A percentile compares a stretch with the other conserved stretches of the same genome.
Conservation (phyloP, 495 filamentous ascomycete genomes). For the Peziza echinospora region DNA sequence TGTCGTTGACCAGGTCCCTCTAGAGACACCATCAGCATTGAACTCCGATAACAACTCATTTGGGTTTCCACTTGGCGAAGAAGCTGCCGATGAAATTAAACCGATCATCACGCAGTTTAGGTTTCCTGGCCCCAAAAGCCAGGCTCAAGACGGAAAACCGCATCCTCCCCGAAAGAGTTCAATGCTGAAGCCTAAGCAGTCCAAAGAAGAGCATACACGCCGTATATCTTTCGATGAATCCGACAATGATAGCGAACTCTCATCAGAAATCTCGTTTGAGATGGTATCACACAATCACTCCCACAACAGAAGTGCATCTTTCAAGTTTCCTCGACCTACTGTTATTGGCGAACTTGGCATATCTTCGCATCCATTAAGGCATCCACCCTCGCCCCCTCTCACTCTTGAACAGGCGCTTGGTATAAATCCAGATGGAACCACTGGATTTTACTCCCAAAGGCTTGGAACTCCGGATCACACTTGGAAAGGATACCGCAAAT, state of each 20-base stretch:
- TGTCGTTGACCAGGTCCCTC: constrained; percentile 16
- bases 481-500: not conserved
- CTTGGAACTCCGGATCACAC: not conserved
- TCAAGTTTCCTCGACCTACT: constrained; percentile 16
- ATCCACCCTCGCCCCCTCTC: constrained; percentile 61
- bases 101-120: not conserved
- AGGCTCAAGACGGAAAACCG: not conserved
- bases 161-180: too few relatives aligned
- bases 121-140: not conserved
- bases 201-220: not conserved
- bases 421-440: constrained; percentile 22
- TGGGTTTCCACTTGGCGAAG: not conserved
- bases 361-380: constrained; percentile 42
- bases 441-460: constrained; percentile 11
- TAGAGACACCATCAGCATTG: constrained; percentile 8
- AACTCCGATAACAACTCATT: constrained; percentile 2
- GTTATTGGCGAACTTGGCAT: constrained; percentile 30
- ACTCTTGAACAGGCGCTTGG: constrained; percentile 41
- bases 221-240: not conserved
- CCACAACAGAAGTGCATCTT: not conserved
- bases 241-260: constrained; percentile 51
- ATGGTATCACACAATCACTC: constrained; percentile 19
- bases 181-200: not conserved
- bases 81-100: not conserved
- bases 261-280: constrained; percentile 60